Evolutionary conservation across 768 basidiomycete genomes (phyloP).

Genomic region (Floccularia luteovirens): DNA sequence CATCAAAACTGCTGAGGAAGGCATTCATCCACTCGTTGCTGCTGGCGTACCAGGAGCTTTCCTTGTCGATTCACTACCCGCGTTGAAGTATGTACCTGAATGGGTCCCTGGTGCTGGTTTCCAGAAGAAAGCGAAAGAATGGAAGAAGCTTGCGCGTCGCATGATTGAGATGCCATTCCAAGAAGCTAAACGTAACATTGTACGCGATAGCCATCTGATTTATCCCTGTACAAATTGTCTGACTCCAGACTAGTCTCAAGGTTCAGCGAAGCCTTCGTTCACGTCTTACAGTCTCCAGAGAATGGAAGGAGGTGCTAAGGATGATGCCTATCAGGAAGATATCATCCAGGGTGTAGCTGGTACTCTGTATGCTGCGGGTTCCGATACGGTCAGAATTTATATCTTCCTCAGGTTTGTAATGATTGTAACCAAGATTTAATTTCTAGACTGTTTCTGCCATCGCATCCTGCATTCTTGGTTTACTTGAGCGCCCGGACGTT

Average conservation of each 20-base stretch:
- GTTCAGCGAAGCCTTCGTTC: constrained; percentile 9
- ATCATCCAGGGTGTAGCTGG: constrained; percentile 14
- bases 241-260: constrained; percentile 8
- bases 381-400: background rate
- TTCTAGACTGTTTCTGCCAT: constrained; percentile 13
- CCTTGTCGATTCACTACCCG: constrained; percentile 10
- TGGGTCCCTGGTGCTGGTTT: constrained; percentile 38
- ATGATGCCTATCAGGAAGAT: constrained; percentile 10
- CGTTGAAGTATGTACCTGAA: constrained; percentile 26
- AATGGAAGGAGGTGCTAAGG: constrained; percentile 5
- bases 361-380: constrained; percentile 12
- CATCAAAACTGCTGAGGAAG: constrained; percentile 16
- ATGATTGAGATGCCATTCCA: constrained; percentile 25
- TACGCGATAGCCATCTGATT: constrained; percentile 5
- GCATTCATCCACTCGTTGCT: constrained; percentile 10
- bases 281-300: constrained; percentile 8
- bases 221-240: background rate
- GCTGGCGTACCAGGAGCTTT: constrained; percentile 20
- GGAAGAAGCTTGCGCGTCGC: constrained; percentile 17
- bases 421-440: background rate
- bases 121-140: constrained; percentile 23
- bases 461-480: constrained; percentile 20
- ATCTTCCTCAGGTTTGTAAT: background rate
- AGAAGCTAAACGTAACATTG: constrained; percentile 18
- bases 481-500: constrained; percentile 20